phyloP scores from a whole-genome alignment of 1,139 yeast species.

The Kluyveromyces sp. region DNA sequence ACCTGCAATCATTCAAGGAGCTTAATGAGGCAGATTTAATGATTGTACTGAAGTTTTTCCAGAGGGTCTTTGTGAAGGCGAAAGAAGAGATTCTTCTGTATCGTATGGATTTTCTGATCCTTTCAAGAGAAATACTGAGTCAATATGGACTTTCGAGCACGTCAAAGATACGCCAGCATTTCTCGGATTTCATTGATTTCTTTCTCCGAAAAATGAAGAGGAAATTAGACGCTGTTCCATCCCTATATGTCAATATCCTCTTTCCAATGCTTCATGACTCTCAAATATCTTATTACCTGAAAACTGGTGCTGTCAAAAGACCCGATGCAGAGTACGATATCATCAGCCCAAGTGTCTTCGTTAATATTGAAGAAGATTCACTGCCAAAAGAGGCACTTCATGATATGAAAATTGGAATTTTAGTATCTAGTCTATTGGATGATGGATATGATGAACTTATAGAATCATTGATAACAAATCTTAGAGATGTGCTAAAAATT shows the following conservation, averaged over 20 bases:
- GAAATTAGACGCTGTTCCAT: conserved; percentile 46
- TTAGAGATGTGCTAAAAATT: conserved; percentile 10
- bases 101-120: conserved; percentile 68
- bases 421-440: conserved; percentile 30
- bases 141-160: conserved; percentile 32
- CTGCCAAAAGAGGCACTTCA: conserved; percentile 18
- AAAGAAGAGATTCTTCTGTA: conserved; percentile 56
- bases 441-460: conserved; percentile 24
- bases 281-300: conserved; percentile 37
- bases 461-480: conserved; percentile 17
- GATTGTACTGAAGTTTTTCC: conserved; percentile 62
- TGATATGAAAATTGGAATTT: conserved; percentile 27
- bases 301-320: conserved; percentile 39
- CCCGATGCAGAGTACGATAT: conserved; percentile 11
- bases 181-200: conserved; percentile 59
- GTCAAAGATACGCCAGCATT: conserved; percentile 44
- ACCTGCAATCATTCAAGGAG: conserved; percentile 50
- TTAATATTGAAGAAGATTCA: conserved; percentile 19
- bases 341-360: conserved; percentile 22
- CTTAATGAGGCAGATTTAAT: conserved; percentile 55
- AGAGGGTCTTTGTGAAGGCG: conserved; percentile 59
- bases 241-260: conserved; percentile 57
- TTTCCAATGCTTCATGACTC: conserved; percentile 54
- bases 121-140: conserved; percentile 42
- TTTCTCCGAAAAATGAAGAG: conserved; percentile 58